These are phyloP conservation scores for Fusarium avenaceum DNA, from an alignment of 2,329 filamentous ascomycete genomes.

Conservation along the genomic window DNA sequence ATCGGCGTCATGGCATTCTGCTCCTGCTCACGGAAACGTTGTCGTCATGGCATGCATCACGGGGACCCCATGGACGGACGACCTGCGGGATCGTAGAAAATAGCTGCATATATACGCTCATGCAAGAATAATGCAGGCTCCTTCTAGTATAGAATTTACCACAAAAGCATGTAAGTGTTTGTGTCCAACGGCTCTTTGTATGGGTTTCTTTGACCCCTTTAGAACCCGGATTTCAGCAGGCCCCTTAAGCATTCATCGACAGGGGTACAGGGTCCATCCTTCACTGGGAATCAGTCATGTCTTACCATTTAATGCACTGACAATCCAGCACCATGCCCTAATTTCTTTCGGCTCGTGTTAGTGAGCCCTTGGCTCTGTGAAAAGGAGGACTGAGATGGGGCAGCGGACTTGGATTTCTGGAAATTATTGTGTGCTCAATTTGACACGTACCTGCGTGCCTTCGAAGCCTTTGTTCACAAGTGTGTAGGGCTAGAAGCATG, in stretches of 20 bases:
- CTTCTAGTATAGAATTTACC: conserved; percentile 2
- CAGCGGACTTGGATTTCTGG: conserved; percentile 32
- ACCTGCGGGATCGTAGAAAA: conserved; percentile 29
- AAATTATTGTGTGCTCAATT: conserved; percentile 41
- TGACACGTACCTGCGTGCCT: conserved; percentile 37
- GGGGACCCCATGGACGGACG: conserved; percentile 33
- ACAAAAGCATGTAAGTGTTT: conserved; percentile 24
- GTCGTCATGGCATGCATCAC: conserved; percentile 46
- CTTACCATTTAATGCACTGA: conserved; percentile 25
- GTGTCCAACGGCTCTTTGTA: conserved; percentile 25
- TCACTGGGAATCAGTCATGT: conserved; percentile 33
- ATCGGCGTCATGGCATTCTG: conserved; percentile 35
- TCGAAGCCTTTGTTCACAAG: conserved; percentile 29
- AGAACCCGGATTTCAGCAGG: conserved; percentile 24
- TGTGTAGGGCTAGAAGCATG: conserved; percentile 43
- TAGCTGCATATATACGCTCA: conserved; percentile 15
- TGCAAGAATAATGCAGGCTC: conserved; percentile 36
- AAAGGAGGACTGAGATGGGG: conserved; percentile 44
- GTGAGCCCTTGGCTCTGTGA: conserved; percentile 28
- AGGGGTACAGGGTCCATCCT: conserved; percentile 35
- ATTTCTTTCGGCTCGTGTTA: conserved; percentile 26
- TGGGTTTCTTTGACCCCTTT: conserved; percentile 25
- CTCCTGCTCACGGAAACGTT: conserved; percentile 35
- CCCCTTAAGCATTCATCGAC: conserved; percentile 30
- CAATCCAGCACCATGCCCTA: conserved; percentile 46